Evolutionary conservation across 2,329 filamentous ascomycete species (phyloP), one percentile per base, ranked within the genome.

Genomic region (Phialocephala subalpina): DNA sequence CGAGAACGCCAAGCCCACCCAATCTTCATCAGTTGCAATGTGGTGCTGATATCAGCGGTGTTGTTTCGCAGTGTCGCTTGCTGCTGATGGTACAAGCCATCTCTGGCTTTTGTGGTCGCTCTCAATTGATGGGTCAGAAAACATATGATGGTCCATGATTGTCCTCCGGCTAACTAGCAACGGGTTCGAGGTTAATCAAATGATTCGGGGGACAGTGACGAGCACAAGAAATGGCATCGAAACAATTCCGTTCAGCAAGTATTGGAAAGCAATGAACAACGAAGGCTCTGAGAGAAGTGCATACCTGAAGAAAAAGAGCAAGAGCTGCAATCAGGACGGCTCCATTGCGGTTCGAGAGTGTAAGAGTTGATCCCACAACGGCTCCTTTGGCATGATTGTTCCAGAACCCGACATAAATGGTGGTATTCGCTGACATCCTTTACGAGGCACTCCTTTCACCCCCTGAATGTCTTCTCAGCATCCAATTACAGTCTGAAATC

Each of bases 1-100:
- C 52, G 52, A 55, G 27, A 33, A 7, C 52, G 52, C 52, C 52
- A 55, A 7, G 52, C 25, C 52, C 52, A 55, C 16, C 52, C 52
- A 20, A 55, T 33, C 12, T 12, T 18, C 16, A 12, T 55, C 9
- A 36, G 27, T 33, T 55, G 52, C 52, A 22, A 35, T 14, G n/a
- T 55, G 5, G 16, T 20, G 18, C 52, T 55, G 18, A 20, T 20
- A 35, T 55, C 52, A 33, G 52, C 27, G 4, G 9, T 55, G 33
- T 33, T 33, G 25, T 55, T 55, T 55, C 52, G 18, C 52, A 55
- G 35, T 3, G 27, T n/a, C 8, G 33, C 52, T 55, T 55, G 52
- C 16, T 55, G 52, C 27, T 55, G 52, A 22, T 55, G 52, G 11
- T 55, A 22, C 16, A 55, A 18, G 14, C 52, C 52, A 55, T 55